Base-by-base conservation (phyloP, 164 flowering plant genomes). In the Cinnamomum micranthum region DNA sequence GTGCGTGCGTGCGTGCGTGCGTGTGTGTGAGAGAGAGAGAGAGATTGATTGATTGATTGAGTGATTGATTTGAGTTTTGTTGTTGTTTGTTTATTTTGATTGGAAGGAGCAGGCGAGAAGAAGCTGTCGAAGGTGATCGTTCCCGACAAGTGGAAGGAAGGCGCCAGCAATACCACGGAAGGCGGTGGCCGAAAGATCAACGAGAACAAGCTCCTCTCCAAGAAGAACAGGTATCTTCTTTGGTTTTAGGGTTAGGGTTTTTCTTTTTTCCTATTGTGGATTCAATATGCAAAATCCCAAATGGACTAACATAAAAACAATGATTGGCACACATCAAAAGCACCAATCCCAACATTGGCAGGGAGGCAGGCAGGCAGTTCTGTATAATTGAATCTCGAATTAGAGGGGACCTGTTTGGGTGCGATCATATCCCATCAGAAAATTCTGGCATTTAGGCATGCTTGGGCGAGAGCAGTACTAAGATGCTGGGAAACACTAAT, bases 111-210 rank as follows among this genome's bases (percentile, higher is more conserved):
- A 91, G 95, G 92, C 74, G 88, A 89, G 86, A 89, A 95, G 94
- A 95, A 95, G 86, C 77, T 95, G 15, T 55, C 87, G 77, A 95
- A 95, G 86, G 97, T 95, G 76, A 95, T 95, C 23, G 98, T 93
- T 15, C 99, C 98, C 12, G 98, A 95, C 80, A 95, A 95, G 88
- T 95, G 99, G 99, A 95, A 95, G 80, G 99, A 91, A 77, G 99
- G 99, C 0, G 98, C 99, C 25, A 88, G 88, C 85, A 95, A 95
- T 81, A 91, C 96, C 70, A 93, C 82, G 24, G 99, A 95, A 83
- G 85, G 92, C 65, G 99, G 99, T n/a, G 98, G 99, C 79, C 94
- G 99, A 25, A 95, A 95, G 80, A 87, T 95, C 83, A 95, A 95
- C 82, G 99, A 95, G 87, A 95, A 95, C 88, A 95, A 95, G 68